Conservation (phyloP, 2,329 filamentous ascomycete genomes). For the Byssothecium circinans region DNA sequence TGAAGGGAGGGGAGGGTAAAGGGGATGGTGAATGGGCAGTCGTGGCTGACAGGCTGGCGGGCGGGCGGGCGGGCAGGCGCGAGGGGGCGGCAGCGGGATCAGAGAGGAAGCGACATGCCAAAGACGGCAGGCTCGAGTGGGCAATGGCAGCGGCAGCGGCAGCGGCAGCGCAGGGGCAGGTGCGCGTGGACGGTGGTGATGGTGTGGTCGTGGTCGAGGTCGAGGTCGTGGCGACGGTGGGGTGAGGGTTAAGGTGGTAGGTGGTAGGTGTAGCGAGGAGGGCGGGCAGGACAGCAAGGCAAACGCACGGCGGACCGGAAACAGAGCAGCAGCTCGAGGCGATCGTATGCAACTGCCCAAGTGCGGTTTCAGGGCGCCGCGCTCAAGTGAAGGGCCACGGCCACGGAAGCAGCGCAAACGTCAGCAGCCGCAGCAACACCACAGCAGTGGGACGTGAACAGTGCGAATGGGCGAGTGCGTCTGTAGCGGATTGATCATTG, state of each 20-base stretch:
- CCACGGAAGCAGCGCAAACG: no score
- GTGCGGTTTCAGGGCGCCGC: slow-evolving; percentile 23
- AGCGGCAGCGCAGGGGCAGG: slow-evolving; percentile 1
- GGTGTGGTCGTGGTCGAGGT: neutral
- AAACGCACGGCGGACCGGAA: slow-evolving; percentile 15
- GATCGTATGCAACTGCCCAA: no score
- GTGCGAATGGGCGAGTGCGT: no score
- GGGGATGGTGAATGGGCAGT: slow-evolving; percentile 1
- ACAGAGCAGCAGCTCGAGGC: no score
- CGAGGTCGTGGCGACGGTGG: slow-evolving; percentile 1
- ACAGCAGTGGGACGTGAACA: no score
- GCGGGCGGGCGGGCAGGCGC: slow-evolving; percentile 13
- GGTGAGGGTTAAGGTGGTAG: neutral
- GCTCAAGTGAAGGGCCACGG: neutral
- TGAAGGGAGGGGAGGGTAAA: no score
- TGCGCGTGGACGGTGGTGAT: slow-evolving; percentile 5
- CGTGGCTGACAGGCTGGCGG: neutral
- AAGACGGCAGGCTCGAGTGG: slow-evolving; percentile 13
- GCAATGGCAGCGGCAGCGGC: neutral
- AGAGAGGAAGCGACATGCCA: slow-evolving; percentile 35
- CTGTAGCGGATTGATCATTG: no score
- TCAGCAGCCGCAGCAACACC: no score
- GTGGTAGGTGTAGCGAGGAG: no score
- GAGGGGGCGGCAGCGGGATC: slow-evolving; percentile 18
- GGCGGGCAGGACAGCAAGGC: no score